Evolutionary conservation across 371 early-diverging fungal genomes (phyloP).

Genomic region (Mortierella sp.): DNA sequence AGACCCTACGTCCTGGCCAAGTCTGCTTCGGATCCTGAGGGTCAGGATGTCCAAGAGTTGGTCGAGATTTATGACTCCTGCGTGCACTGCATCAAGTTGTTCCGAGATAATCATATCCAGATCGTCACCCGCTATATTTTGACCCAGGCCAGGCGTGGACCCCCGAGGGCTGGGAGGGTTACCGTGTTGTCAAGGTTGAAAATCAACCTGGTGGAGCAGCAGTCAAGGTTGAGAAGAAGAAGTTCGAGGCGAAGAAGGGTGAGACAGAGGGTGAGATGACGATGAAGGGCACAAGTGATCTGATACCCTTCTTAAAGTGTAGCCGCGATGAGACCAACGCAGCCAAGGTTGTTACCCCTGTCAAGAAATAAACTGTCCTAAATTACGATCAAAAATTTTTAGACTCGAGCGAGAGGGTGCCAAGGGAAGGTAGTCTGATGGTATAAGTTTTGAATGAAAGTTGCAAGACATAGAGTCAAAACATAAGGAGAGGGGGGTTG

Average conservation of each 20-base stretch:
- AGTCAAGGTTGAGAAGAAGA: neutral
- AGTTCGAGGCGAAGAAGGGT: neutral
- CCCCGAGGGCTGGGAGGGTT: slow-evolving; percentile 57
- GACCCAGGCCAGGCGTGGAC: slow-evolving; percentile 84
- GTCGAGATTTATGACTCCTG: slow-evolving; percentile 75
- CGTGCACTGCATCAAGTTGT: slow-evolving; percentile 79
- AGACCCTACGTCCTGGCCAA: slow-evolving; percentile 66
- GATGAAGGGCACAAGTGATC: slow-evolving; percentile 38
- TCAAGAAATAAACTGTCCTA: slow-evolving; percentile 1
- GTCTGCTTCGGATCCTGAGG: slow-evolving; percentile 19
- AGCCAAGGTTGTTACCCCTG: slow-evolving; percentile 33
- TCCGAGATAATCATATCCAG: slow-evolving; percentile 92
- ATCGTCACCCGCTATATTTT: slow-evolving; percentile 92
- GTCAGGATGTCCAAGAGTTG: slow-evolving; percentile 38
- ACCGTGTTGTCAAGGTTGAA: slow-evolving; percentile 30
- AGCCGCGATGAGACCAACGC: slow-evolving; percentile 74
- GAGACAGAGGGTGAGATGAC: slow-evolving; percentile 9
- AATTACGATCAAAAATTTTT: too few species aligned
- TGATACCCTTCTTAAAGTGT: slow-evolving; percentile 62
- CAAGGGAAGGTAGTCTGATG: too few species aligned
- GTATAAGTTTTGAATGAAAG: too few species aligned
- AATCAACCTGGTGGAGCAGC: too few species aligned
- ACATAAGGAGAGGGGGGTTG: too few species aligned
- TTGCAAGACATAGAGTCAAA: too few species aligned
- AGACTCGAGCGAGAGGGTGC: too few species aligned